Evolutionary conservation across 495 filamentous ascomycete species (phyloP).

Genomic region (Aspergillus incahuasiensis): DNA sequence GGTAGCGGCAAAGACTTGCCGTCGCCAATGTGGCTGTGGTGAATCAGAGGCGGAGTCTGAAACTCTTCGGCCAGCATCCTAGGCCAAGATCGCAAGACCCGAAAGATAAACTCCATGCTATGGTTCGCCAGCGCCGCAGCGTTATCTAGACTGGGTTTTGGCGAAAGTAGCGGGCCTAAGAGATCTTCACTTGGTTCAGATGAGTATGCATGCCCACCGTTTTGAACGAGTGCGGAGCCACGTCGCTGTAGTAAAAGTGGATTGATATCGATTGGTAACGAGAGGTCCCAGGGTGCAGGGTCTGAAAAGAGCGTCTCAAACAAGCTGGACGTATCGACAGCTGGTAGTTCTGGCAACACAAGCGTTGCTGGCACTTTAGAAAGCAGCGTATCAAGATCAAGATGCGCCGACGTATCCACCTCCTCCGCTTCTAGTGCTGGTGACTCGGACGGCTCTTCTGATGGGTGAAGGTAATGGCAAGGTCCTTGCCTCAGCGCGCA

Average conservation of each 20-base stretch:
- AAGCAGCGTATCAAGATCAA: not conserved
- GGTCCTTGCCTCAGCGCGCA: slow-evolving; percentile 6
- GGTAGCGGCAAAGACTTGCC: slow-evolving; percentile 17
- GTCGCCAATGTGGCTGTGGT: slow-evolving; percentile 20
- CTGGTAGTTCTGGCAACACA: not conserved
- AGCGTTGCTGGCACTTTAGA: not conserved
- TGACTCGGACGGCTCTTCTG: not conserved
- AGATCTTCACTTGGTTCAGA: not conserved
- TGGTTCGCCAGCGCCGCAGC: slow-evolving; percentile 13
- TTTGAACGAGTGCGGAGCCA: not conserved
- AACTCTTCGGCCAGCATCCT: slow-evolving; percentile 32
- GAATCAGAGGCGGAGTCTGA: slow-evolving; percentile 32
- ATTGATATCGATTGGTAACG: not conserved
- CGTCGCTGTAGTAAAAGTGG: not conserved
- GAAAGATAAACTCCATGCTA: slow-evolving; percentile 34
- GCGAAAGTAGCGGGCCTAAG: not conserved
- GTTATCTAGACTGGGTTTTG: not conserved
- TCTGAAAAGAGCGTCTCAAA: not conserved
- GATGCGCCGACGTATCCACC: not conserved
- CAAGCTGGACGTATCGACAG: not conserved
- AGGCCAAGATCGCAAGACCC: slow-evolving; percentile 34
- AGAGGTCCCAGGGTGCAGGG: not conserved
- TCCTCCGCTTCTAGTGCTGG: not conserved
- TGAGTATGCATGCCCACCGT: not conserved
- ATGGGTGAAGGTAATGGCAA: slow-evolving; percentile 5